Base-by-base conservation (phyloP, 805 yeast genomes). In the Spathaspora girioi region DNA sequence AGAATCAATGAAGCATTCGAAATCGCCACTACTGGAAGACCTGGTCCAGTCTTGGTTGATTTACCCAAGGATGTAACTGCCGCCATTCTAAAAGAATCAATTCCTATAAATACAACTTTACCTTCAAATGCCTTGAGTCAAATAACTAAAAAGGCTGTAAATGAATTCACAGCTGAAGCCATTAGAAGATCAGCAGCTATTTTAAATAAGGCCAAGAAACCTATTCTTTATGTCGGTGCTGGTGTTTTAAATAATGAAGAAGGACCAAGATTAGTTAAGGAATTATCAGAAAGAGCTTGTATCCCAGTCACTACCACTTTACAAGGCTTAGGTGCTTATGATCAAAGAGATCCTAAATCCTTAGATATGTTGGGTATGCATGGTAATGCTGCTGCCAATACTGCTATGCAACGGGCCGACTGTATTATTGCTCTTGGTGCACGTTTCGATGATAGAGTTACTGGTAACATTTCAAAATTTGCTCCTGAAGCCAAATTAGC, bases 331-430 rank as follows among this genome's bases (percentile, higher is more conserved):
- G 99, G 99, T 61, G 88, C 96, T 8, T 94, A 86, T 64, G 97
- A 94, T 72, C 98, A 94, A 76, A 81, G 78, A 56, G 96, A 92
- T 71, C 85, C 84, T 57, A 90, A 91, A 70, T 86, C 97, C 23
- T 73, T 94, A 59, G 97, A 93, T 70, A 90, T 94, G 96, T 81
- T 94, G 59, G 99, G 99, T 62, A 94, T 94, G 99, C 99, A 94
- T 72, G 99, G 99, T 58, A 80, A 85, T 54, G 97, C 91, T 47
- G 90, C 91, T 61, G 99, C 99, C 60, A 94, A 94, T 78, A 68
- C 87, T 64, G 96, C 98, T 49, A 86, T 94, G 60, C 99, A 94
- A 76, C 78, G 83, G 53, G 97, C 98, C 41, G 99, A 94, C 71
- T 76, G 92, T 62, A 89, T 94, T 65, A 73, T 94, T 56, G 98